phyloP scores from a whole-genome alignment of 305 asterid genomes.

The Caryopteris hybrid region DNA sequence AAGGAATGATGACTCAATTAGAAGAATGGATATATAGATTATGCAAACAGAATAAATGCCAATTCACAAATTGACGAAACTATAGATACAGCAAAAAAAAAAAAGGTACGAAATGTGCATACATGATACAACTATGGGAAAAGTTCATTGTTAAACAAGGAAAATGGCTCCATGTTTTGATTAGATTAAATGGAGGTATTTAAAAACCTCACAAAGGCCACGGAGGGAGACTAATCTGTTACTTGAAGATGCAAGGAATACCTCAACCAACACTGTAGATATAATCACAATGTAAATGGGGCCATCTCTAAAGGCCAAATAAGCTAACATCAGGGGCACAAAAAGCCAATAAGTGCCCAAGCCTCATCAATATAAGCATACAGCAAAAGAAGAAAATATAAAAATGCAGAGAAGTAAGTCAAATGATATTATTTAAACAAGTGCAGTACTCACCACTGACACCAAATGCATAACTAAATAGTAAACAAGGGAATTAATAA shows the following conservation, averaged over 20 bases:
- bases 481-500: neutral
- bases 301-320: neutral
- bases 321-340: neutral
- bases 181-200: neutral
- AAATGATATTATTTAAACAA: neutral
- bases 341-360: neutral
- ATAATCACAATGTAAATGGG: neutral
- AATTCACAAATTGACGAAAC: neutral
- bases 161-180: neutral
- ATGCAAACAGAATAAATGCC: neutral
- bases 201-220: too few species aligned
- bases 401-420: neutral
- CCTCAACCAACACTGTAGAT: neutral
- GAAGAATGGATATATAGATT: conserved; percentile 3
- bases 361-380: conserved; percentile 1
- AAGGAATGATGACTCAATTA: conserved; percentile 13
- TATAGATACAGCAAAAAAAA: neutral
- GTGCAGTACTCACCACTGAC: neutral
- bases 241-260: neutral
- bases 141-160: neutral
- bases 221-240: neutral
- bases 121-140: neutral
- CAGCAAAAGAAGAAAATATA: neutral
- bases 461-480: neutral
- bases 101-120: neutral